phyloP scores from a whole-genome alignment of 2,329 filamentous ascomycete genomes.

The Cladosporium sp. region DNA sequence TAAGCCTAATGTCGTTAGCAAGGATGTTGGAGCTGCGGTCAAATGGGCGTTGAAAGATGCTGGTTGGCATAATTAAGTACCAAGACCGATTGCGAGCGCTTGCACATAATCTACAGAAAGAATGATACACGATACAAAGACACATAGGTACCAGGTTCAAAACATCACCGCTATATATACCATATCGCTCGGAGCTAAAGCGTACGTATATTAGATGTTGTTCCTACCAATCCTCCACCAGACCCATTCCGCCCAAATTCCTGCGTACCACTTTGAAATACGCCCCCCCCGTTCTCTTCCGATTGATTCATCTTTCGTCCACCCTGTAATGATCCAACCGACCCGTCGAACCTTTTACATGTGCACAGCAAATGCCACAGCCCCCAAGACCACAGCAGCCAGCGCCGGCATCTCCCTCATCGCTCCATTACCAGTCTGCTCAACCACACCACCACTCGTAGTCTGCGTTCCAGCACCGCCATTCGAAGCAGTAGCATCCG shows the following conservation, averaged over 20 bases:
- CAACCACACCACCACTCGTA: background rate
- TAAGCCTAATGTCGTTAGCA: slow-evolving; percentile 61
- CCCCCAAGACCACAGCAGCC: background rate
- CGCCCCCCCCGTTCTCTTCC: background rate
- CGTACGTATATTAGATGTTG: background rate
- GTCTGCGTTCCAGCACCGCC: background rate
- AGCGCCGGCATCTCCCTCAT: background rate
- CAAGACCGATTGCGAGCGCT: background rate
- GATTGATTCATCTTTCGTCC: too few relatives aligned
- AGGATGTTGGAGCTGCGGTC: slow-evolving; percentile 73
- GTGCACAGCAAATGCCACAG: slow-evolving; percentile 2
- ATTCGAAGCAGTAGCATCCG: background rate
- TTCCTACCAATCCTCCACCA: background rate
- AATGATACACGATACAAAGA: background rate
- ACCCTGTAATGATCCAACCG: too few relatives aligned
- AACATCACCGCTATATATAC: background rate
- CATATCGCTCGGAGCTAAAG: background rate
- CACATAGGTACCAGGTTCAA: background rate
- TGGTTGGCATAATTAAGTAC: slow-evolving; percentile 29
- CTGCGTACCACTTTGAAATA: background rate
- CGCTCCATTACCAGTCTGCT: slow-evolving; percentile 1
- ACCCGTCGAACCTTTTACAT: background rate
- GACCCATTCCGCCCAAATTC: background rate
- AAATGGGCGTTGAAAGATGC: slow-evolving; percentile 65
- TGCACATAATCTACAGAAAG: background rate